phyloP scores from a whole-genome alignment of 169 alveolate species.

The Miamiensis avidus region DNA sequence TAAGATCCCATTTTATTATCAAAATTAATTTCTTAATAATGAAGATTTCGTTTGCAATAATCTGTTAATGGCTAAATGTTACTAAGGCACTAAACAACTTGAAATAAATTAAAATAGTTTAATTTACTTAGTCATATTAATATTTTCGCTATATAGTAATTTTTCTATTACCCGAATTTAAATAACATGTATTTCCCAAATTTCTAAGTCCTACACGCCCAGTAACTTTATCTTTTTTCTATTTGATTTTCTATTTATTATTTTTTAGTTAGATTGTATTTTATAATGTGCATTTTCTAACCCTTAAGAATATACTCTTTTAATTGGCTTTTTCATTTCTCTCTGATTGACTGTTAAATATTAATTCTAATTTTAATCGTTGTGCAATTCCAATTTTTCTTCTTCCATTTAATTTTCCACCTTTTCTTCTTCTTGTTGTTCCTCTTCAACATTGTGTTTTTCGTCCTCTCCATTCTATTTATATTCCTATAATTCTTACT shows the following conservation, averaged over 20 bases:
- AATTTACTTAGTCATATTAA: too few species aligned
- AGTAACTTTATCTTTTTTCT: slow-evolving; percentile 7
- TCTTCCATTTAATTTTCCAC: too few species aligned
- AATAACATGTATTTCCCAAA: slow-evolving; percentile 48
- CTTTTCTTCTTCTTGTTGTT: too few species aligned
- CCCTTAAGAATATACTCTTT: not conserved
- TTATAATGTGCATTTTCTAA: not conserved
- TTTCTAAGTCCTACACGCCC: slow-evolving; percentile 43
- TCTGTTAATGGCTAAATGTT: slow-evolving; percentile 41
- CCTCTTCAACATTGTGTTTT: too few species aligned
- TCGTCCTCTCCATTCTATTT: too few species aligned
- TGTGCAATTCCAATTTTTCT: too few species aligned
- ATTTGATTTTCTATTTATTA: too few species aligned
- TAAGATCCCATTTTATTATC: slow-evolving; percentile 28
- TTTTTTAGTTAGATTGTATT: too few species aligned
- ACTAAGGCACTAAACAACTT: slow-evolving; percentile 33
- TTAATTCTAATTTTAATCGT: too few species aligned
- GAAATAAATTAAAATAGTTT: not conserved
- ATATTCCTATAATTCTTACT: too few species aligned
- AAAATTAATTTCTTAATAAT: slow-evolving; percentile 31
- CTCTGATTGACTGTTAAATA: not conserved
- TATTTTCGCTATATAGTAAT: not conserved
- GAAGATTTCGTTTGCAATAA: slow-evolving; percentile 17
- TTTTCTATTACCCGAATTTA: slow-evolving; percentile 25
- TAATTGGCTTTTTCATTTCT: not conserved